phyloP scores from a whole-genome alignment of 1,284 basidiomycete genomes.

The Earliella scabrosa region DNA sequence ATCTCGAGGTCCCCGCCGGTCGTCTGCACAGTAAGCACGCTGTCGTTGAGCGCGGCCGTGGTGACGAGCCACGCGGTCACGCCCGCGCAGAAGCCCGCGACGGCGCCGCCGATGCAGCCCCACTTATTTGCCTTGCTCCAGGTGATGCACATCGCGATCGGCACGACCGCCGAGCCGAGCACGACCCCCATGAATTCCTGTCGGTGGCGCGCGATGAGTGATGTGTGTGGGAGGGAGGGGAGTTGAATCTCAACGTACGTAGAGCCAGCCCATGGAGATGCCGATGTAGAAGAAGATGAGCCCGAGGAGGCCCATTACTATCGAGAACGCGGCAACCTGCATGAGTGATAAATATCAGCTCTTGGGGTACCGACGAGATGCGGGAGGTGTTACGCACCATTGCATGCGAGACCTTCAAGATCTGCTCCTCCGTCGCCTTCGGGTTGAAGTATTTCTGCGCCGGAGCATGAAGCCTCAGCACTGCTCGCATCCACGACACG shows the following conservation, averaged over 20 bases:
- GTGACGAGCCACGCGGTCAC: conserved; percentile 87
- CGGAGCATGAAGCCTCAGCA: too few relatives aligned
- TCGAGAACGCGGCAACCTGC: conserved; percentile 63
- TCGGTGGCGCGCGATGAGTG: too few relatives aligned
- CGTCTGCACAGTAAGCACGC: conserved; percentile 69
- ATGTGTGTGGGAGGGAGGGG: neutral
- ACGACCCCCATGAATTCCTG: conserved; percentile 85
- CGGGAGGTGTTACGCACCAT: conserved; percentile 33
- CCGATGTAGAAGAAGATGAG: conserved; percentile 90
- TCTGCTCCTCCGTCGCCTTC: conserved; percentile 58
- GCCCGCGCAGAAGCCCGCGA: conserved; percentile 74
- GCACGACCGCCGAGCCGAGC: conserved; percentile 85
- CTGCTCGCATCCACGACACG: neutral
- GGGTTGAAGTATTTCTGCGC: conserved; percentile 59
- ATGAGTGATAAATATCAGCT: conserved; percentile 30
- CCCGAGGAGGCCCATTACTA: conserved; percentile 84
- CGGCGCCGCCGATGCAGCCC: conserved; percentile 75
- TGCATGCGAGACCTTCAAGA: conserved; percentile 54
- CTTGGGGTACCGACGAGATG: neutral
- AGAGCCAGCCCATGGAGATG: conserved; percentile 89
- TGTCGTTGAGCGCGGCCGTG: conserved; percentile 70
- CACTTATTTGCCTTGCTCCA: conserved; percentile 86
- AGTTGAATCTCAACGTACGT: conserved; percentile 48
- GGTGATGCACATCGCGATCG: conserved; percentile 83
- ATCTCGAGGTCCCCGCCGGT: conserved; percentile 76